Evolutionary conservation across 352 stramenopile genomes (phyloP).

Genomic region (Plasmopara viticola): DNA sequence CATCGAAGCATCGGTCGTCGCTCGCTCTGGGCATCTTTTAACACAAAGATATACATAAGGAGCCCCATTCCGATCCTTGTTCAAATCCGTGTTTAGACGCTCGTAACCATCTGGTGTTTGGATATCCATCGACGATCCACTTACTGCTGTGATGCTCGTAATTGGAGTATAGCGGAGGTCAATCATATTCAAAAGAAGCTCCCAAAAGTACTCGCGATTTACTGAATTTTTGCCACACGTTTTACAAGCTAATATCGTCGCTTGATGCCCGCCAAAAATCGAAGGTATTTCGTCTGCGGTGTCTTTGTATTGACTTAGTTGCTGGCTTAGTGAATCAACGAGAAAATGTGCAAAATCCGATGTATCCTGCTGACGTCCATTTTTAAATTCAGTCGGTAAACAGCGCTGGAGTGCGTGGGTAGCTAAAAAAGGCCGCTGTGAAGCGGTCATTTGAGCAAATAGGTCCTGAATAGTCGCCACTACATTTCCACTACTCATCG

Average conservation of each 20-base stretch:
- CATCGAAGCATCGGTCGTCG: constrained; percentile 22
- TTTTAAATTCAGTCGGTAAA: constrained; percentile 66
- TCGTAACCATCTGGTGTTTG: constrained; percentile 60
- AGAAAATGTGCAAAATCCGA: constrained; percentile 85
- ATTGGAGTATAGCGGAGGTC: constrained; percentile 85
- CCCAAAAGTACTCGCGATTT: constrained; percentile 86
- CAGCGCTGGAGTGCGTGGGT: constrained; percentile 69
- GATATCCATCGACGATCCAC: constrained; percentile 65
- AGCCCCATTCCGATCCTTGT: constrained; percentile 71
- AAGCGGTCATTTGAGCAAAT: constrained; percentile 65
- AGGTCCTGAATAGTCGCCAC: constrained; percentile 62
- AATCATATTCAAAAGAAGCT: constrained; percentile 86
- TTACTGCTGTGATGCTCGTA: constrained; percentile 69
- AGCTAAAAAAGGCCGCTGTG: constrained; percentile 57
- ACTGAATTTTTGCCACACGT: constrained; percentile 72
- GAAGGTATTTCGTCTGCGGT: constrained; percentile 53
- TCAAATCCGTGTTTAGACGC: constrained; percentile 76
- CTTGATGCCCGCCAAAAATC: constrained; percentile 76
- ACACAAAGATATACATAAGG: constrained; percentile 84
- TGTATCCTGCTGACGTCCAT: constrained; percentile 78
- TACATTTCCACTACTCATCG: constrained; percentile 31
- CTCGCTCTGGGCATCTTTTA: constrained; percentile 55
- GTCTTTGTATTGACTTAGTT: constrained; percentile 55
- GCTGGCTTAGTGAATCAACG: constrained; percentile 71
- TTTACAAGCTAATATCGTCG: constrained; percentile 80